Conservation (phyloP, 192 early-diverging fungal species). For the Chytriomyces sp. region DNA sequence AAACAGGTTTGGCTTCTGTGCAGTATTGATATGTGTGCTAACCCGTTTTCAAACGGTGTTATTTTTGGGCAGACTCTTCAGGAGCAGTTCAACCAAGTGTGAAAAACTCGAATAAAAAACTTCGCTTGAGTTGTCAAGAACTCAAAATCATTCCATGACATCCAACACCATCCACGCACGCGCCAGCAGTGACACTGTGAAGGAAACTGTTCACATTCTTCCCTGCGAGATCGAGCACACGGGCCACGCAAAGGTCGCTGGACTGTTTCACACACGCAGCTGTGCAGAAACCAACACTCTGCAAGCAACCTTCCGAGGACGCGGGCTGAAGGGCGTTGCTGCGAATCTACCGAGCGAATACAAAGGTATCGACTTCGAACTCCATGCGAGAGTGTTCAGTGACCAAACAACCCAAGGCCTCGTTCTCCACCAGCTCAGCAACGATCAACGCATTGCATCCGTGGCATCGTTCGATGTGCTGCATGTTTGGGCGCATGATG, state of each 20-base stretch:
- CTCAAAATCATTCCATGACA: no score
- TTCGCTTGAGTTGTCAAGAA: no score
- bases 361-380: constrained; percentile 23
- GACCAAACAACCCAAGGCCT: neutral
- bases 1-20: constrained; percentile 31
- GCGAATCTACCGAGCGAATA: constrained; percentile 30
- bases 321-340: constrained; percentile 29
- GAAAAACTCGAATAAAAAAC: neutral
- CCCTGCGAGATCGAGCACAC: constrained; percentile 41
- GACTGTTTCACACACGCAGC: constrained; percentile 18
- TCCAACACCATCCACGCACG: no score
- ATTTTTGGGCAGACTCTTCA: neutral
- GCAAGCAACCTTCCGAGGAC: constrained; percentile 37
- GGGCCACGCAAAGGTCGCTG: constrained; percentile 37
- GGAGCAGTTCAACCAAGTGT: constrained; percentile 9
- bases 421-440: no score
- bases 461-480: constrained; percentile 27
- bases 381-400: neutral
- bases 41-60: neutral
- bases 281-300: neutral
- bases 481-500: constrained; percentile 38
- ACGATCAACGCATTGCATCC: no score
- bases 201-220: constrained; percentile 36
- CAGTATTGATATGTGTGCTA: neutral
- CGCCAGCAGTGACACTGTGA: neutral